phyloP scores from a whole-genome alignment of 257 asterid genomes.

The Solanum appendiculatum region DNA sequence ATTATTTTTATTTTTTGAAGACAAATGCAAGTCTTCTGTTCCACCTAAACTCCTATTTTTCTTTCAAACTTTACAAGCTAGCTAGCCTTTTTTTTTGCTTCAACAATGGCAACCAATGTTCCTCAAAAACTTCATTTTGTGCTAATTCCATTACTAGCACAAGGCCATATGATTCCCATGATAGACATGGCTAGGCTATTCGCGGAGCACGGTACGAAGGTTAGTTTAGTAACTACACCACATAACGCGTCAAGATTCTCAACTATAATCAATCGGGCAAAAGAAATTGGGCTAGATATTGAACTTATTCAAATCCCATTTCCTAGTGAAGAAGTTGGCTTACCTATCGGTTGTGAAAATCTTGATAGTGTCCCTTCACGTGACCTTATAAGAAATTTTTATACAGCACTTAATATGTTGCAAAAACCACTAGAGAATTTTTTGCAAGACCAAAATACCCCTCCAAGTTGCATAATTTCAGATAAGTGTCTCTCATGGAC shows the following conservation, averaged over 20 bases:
- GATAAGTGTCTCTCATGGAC: constrained; percentile 73
- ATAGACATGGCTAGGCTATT: constrained; percentile 41
- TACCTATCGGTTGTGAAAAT: constrained; percentile 63
- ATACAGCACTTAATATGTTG: constrained; percentile 31
- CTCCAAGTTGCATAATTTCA: constrained; percentile 76
- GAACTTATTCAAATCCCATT: constrained; percentile 43
- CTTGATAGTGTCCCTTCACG: constrained; percentile 64
- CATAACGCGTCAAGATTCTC: constrained; percentile 38
- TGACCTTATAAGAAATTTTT: constrained; percentile 41
- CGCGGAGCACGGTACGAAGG: constrained; percentile 31
- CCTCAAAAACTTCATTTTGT: constrained; percentile 18
- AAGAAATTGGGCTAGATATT: constrained; percentile 21
- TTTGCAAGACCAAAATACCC: constrained; percentile 10
- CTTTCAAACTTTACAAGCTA: neutral
- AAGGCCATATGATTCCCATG: constrained; percentile 55
- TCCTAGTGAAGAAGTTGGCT: constrained; percentile 47
- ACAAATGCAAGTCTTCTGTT: neutral
- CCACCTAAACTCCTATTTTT: neutral
- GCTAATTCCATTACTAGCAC: constrained; percentile 22
- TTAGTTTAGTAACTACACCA: constrained; percentile 57
- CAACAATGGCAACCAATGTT: neutral
- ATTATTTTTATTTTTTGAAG: neutral
- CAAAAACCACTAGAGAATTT: constrained; percentile 37
- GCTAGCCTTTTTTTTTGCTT: neutral
- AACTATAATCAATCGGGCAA: constrained; percentile 28